Conservation (phyloP, 2,329 filamentous ascomycete species). For the Cercospora sojina region DNA sequence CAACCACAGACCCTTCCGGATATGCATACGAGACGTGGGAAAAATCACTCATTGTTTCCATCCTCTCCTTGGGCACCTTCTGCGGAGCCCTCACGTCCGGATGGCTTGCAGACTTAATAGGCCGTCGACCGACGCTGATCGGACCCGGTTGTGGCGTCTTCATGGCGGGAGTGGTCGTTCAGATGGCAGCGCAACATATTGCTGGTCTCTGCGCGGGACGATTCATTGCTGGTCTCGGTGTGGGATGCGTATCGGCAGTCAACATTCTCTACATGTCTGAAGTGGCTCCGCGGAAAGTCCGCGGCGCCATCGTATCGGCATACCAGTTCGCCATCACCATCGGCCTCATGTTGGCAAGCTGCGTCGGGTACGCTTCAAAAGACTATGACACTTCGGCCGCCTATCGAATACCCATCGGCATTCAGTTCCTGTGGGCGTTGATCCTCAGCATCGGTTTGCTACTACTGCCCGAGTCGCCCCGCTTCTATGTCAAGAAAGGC, state of each 20-base stretch:
- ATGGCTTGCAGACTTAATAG: conserved; percentile 63
- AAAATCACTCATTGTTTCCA: conserved; percentile 67
- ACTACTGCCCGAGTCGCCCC: conserved; percentile 78
- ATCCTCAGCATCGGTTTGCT: conserved; percentile 71
- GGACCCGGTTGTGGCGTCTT: conserved; percentile 60
- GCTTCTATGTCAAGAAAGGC: conserved; percentile 80
- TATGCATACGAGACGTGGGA: conserved; percentile 36
- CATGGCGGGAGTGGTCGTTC: conserved; percentile 53
- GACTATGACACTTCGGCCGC: conserved; percentile 61
- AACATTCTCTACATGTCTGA: conserved; percentile 51
- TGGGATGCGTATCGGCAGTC: conserved; percentile 68
- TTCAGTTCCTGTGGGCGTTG: conserved; percentile 79
- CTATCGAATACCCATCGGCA: conserved; percentile 76
- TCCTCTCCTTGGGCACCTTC: conserved; percentile 74
- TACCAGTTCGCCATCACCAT: conserved; percentile 84
- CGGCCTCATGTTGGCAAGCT: conserved; percentile 72
- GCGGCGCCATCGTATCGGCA: conserved; percentile 73
- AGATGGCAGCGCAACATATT: conserved; percentile 61
- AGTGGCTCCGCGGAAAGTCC: conserved; percentile 62
- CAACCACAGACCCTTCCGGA: conserved; percentile 21
- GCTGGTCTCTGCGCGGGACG: conserved; percentile 68
- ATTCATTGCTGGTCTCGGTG: conserved; percentile 71
- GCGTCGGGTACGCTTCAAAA: conserved; percentile 71
- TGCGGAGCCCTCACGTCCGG: conserved; percentile 63
- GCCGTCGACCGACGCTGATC: conserved; percentile 65